Evolutionary conservation across 495 filamentous ascomycete species (phyloP).

Genomic region (Xylaria telfairii): DNA sequence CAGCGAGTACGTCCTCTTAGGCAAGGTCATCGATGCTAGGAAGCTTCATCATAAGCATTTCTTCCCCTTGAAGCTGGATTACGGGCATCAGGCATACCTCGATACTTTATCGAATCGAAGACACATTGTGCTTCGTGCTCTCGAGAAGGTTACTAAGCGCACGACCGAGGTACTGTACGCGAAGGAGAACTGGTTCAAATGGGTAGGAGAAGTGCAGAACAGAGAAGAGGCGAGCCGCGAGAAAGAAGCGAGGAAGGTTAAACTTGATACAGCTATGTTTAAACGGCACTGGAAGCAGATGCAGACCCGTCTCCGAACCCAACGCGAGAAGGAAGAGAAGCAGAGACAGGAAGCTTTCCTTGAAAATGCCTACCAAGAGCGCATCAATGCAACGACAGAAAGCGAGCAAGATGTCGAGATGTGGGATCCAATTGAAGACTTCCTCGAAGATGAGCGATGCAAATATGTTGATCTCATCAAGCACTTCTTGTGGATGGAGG

Average conservation of each 20-base stretch:
- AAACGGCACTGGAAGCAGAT: conserved; percentile 52
- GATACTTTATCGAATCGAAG: conserved; percentile 51
- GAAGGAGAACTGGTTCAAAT: conserved; percentile 56
- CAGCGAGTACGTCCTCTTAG: conserved; percentile 51
- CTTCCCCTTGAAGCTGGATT: conserved; percentile 53
- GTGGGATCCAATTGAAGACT: conserved; percentile 63
- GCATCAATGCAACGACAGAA: conserved; percentile 42
- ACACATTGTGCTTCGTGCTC: conserved; percentile 46
- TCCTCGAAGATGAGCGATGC: conserved; percentile 51
- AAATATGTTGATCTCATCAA: conserved; percentile 51
- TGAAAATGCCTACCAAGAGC: conserved; percentile 51
- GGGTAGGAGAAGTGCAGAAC: conserved; percentile 53
- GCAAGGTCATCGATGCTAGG: conserved; percentile 57
- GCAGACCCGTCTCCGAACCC: conserved; percentile 40
- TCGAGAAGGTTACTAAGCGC: conserved; percentile 55
- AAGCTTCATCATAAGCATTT: conserved; percentile 62
- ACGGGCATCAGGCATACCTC: conserved; percentile 52
- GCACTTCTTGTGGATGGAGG: conserved; percentile 53
- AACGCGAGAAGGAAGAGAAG: conserved; percentile 49
- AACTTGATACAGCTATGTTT: conserved; percentile 57
- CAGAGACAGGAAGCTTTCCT: conserved; percentile 53
- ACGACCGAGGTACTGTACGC: conserved; percentile 53
- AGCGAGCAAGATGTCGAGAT: conserved; percentile 42
- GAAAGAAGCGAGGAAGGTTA: conserved; percentile 59
- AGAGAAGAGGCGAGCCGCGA: conserved; percentile 55